Conservation (phyloP, 306 rosid genomes). For the Gynostemma pentaphyllum region DNA sequence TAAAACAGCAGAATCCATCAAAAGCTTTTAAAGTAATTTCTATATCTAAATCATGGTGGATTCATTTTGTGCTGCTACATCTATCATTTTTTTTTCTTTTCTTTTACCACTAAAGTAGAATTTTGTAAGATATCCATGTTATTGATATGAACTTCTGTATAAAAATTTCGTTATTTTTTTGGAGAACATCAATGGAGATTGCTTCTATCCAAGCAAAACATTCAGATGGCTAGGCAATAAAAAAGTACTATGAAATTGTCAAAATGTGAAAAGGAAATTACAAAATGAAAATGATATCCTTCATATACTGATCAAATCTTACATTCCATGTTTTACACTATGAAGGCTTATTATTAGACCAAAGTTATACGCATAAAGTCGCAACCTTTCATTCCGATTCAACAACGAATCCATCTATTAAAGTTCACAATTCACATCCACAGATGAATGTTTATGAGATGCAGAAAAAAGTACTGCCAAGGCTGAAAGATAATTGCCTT, state of each 20-base stretch:
- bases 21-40: neutral
- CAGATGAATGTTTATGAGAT: neutral
- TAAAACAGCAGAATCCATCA: neutral
- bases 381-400: neutral
- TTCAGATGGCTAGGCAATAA: too few species aligned
- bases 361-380: neutral
- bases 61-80: slow-evolving; percentile 1
- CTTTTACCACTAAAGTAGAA: too few species aligned
- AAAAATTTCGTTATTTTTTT: slow-evolving; percentile 1
- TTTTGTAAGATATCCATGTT: slow-evolving; percentile 3
- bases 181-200: neutral
- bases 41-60: slow-evolving; percentile 10
- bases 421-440: slow-evolving; percentile 3
- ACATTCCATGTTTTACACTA: too few species aligned
- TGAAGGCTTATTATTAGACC: too few species aligned
- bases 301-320: too few species aligned
- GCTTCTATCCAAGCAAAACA: too few species aligned
- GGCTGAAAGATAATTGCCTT: neutral
- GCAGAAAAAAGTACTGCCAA: neutral
- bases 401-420: neutral
- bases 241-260: neutral
- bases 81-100: neutral
- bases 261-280: neutral
- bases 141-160: slow-evolving; percentile 5
- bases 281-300: neutral